Percentiles rank a stretch among this genome's conserved stretches.
phyloP scores from a whole-genome alignment of 768 basidiomycete species.

The Boletus subparvulus region DNA sequence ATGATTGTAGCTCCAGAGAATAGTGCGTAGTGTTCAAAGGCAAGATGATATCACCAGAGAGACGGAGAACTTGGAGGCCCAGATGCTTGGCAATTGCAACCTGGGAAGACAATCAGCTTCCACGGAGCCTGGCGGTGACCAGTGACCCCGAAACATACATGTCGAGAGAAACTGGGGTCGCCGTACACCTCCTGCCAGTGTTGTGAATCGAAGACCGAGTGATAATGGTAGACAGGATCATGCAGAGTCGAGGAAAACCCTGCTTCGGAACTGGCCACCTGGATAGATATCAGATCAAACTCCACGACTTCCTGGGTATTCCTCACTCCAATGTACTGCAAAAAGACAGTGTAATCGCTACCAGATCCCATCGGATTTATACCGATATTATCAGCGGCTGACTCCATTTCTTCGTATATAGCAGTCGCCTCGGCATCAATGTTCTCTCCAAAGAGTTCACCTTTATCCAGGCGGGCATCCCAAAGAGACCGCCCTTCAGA shows the following conservation, averaged over 20 bases:
- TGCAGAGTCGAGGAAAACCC: conserved; percentile 36
- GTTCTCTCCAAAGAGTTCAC: conserved; percentile 39
- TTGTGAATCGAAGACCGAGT: conserved; percentile 70
- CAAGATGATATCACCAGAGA: conserved; percentile 62
- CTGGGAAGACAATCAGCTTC: conserved; percentile 33
- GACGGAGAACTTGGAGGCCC: conserved; percentile 60
- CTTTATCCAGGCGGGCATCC: conserved; percentile 66
- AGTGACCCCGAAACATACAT: conserved; percentile 43
- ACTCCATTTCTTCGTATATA: conserved; percentile 26
- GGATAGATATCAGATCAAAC: conserved; percentile 2
- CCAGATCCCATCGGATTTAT: conserved; percentile 75
- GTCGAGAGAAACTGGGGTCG: conserved; percentile 73
- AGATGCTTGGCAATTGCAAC: conserved; percentile 66
- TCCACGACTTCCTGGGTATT: neutral
- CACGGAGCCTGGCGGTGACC: neutral
- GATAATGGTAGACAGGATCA: conserved; percentile 76
- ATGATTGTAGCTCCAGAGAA: conserved; percentile 59
- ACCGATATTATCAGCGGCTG: conserved; percentile 36
- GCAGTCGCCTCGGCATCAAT: conserved; percentile 30
- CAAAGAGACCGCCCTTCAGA: conserved; percentile 65
- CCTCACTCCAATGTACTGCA: conserved; percentile 73
- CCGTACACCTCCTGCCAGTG: conserved; percentile 73
- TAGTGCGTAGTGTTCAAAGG: conserved; percentile 82
- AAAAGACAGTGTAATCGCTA: conserved; percentile 89
- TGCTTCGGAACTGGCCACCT: conserved; percentile 37